Evolutionary conservation across 371 early-diverging fungal species (phyloP).

Genomic region (Lichtheimia ornata): DNA sequence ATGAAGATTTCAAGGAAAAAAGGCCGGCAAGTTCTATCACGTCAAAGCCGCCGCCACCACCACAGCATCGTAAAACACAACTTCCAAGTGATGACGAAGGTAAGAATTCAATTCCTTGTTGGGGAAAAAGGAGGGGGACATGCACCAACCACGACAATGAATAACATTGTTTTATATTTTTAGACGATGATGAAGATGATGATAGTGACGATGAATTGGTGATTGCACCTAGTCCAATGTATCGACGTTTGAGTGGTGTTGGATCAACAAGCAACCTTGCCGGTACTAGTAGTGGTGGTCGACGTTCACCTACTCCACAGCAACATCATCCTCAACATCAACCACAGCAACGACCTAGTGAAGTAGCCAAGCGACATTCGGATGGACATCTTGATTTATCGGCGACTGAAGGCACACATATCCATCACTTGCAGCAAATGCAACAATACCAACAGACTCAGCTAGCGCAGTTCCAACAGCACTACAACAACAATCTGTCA

Average conservation of each 20-base stretch:
- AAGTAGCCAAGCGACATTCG: constrained; percentile 12
- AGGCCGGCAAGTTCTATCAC: neutral
- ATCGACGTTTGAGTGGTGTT: constrained; percentile 16
- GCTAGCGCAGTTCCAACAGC: constrained; percentile 31
- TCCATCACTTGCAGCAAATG: constrained; percentile 33
- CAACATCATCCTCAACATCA: neutral
- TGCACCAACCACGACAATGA: neutral
- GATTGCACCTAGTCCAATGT: constrained; percentile 13
- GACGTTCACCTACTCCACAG: constrained; percentile 15
- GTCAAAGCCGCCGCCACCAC: neutral
- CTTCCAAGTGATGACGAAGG: constrained; percentile 47
- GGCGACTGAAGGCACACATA: constrained; percentile 21
- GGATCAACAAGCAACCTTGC: constrained; percentile 19
- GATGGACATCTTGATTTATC: constrained; percentile 7
- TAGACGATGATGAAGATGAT: constrained; percentile 11
- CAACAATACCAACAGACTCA: constrained; percentile 29
- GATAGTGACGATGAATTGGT: constrained; percentile 16
- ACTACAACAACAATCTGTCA: constrained; percentile 15
- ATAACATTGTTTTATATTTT: neutral
- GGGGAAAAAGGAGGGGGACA: neutral
- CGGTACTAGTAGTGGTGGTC: constrained; percentile 7
- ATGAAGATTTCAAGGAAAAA: constrained; percentile 16
- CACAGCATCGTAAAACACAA: constrained; percentile 16
- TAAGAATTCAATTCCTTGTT: neutral
- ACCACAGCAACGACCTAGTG: constrained; percentile 2